These are phyloP conservation scores for Eucalyptus sp. DNA, from an alignment of 345 rosid genomes.

Conservation along the genomic window DNA sequence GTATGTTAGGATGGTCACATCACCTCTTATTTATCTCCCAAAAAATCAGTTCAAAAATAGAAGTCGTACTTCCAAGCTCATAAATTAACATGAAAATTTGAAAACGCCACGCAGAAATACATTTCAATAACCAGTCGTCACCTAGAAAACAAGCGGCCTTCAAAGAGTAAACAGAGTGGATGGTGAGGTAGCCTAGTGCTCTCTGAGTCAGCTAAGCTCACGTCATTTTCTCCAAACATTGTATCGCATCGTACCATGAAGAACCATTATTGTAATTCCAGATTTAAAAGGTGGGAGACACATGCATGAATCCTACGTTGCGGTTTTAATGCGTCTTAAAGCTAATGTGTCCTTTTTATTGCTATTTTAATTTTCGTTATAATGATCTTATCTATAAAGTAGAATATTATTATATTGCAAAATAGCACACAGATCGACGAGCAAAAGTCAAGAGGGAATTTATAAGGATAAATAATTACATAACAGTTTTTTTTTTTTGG, in stretches of 20 bases:
- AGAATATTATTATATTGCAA: neutral
- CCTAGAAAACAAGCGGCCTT: neutral
- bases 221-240: neutral
- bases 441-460: neutral
- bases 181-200: neutral
- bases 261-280: neutral
- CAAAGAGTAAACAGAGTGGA: neutral
- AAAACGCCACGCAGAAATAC: neutral
- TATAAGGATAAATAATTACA: too few relatives aligned
- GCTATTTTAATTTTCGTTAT: neutral
- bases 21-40: neutral
- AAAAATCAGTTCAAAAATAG: neutral
- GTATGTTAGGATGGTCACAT: neutral
- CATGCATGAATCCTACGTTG: neutral
- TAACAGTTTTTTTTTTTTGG: too few relatives aligned
- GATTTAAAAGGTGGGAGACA: neutral
- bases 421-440: neutral
- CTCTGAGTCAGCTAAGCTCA: neutral
- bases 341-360: neutral
- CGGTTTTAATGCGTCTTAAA: neutral
- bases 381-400: neutral
- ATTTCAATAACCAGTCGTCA: neutral
- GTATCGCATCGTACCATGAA: neutral
- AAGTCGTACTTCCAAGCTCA: neutral
- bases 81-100: neutral